Conservation (phyloP, 768 basidiomycete genomes). For the Cubamyces lactineus region DNA sequence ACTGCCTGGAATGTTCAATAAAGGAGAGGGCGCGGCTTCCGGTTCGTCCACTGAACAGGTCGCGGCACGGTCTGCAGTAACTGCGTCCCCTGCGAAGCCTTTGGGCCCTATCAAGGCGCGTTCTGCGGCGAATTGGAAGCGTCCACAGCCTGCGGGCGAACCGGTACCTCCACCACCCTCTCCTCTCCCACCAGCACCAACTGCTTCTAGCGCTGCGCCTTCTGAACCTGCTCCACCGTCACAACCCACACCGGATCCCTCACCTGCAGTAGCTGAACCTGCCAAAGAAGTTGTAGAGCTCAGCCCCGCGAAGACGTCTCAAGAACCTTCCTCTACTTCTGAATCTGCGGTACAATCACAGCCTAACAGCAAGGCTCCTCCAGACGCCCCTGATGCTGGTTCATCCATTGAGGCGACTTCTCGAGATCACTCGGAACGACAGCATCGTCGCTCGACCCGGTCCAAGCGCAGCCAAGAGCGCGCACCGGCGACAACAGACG, state of each 20-base stretch:
- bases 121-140: slow-evolving; percentile 43
- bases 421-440: slow-evolving; percentile 4
- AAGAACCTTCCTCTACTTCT: background rate
- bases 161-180: background rate
- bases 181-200: background rate
- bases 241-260: background rate
- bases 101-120: slow-evolving; percentile 42
- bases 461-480: slow-evolving; percentile 45
- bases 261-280: background rate
- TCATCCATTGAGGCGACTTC: slow-evolving; percentile 11
- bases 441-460: slow-evolving; percentile 54
- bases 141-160: slow-evolving; percentile 21
- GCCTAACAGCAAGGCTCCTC: background rate
- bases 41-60: slow-evolving; percentile 3
- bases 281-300: background rate
- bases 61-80: background rate
- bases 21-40: slow-evolving; percentile 6
- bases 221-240: background rate
- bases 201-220: background rate
- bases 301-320: background rate
- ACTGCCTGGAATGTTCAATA: slow-evolving; percentile 39
- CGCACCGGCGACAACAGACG: slow-evolving; percentile 38
- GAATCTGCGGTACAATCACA: background rate
- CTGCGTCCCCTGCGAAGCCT: slow-evolving; percentile 13
- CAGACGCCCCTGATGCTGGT: background rate